Percentiles rank a stretch among this genome's conserved stretches.
Conservation (phyloP, 495 filamentous ascomycete genomes). For the Penicillium malachiteum region DNA sequence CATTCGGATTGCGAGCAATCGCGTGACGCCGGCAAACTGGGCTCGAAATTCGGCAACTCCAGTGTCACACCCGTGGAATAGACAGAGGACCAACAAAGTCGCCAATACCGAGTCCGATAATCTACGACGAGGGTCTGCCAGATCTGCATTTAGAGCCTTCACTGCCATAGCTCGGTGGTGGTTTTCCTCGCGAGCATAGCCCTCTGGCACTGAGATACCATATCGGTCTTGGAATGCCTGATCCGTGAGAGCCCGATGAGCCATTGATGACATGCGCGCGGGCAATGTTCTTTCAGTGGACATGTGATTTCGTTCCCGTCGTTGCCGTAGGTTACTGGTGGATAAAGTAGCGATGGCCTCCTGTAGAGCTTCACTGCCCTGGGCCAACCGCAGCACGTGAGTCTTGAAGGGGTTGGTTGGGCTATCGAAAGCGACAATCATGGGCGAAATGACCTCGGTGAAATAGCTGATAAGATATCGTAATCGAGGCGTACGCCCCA, state of each 20-base stretch:
- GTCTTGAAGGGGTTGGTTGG: slow-evolving; percentile 82
- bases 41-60: slow-evolving; percentile 90
- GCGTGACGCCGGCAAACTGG: slow-evolving; percentile 91
- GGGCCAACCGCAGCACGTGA: slow-evolving; percentile 76
- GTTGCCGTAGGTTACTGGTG: slow-evolving; percentile 72
- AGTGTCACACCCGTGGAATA: slow-evolving; percentile 91
- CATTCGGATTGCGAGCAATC: slow-evolving; percentile 79
- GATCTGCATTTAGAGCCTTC: slow-evolving; percentile 75
- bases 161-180: slow-evolving; percentile 81
- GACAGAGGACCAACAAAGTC: slow-evolving; percentile 82
- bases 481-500: slow-evolving; percentile 55
- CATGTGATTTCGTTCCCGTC: slow-evolving; percentile 40
- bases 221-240: slow-evolving; percentile 35
- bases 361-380: slow-evolving; percentile 76
- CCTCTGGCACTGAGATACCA: slow-evolving; percentile 34
- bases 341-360: slow-evolving; percentile 90
- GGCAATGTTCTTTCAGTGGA: slow-evolving; percentile 45
- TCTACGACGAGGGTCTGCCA: slow-evolving; percentile 70
- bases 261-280: slow-evolving; percentile 50
- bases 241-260: slow-evolving; percentile 47
- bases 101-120: slow-evolving; percentile 85
- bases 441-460: slow-evolving; percentile 85
- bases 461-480: slow-evolving; percentile 62
- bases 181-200: slow-evolving; percentile 66
- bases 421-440: slow-evolving; percentile 87